Evolutionary conservation across 208 protist genomes (phyloP), one percentile per base, ranked within the genome.

Genomic region (Wallacemonas sp.): DNA sequence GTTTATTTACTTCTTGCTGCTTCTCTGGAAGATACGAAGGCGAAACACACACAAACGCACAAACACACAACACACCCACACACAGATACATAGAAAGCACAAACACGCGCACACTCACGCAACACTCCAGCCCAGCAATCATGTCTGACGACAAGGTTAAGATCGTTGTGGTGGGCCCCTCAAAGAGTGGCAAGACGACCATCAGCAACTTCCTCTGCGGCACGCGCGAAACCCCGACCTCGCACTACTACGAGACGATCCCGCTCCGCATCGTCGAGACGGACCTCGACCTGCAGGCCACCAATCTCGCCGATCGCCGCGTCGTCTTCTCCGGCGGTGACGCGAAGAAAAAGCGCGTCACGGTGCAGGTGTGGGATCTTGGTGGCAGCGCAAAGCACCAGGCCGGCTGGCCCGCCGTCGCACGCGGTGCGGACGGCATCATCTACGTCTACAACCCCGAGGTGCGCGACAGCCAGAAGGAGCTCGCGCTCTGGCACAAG

Each of bases 401-500:
- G 71, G 72, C 85, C 6, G 78, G 89, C 41, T 97, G 93, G 93
- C 83, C 90, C 16, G 90, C 91, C n/a, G 78, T 94, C 12, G 78
- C 82, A 12, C 60, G 69, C 32, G 71, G 86, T 46, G 79, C 87
- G 5, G 80, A 93, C 34, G 93, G 84, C n/a, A 90, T 96, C 36
- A 78, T 97, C 48, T 92, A 93, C 34, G 88, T 96, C 39, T 96
- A 92, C 61, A 94, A 96, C 61, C 86, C 90, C 0, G 85, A 80
- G 44, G 69, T 94, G 29, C 76, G 78, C 47, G 78, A 82, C 44
- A 65, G 80, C 14, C 83, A 92, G 69, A 89, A 85, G 65, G 91
- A 97, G 70, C 72, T 97, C 4, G 68, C 82, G 62, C 68, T 95
- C 61, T 97, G 93, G 92, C 78, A 94, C 75, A 97, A 96, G 70